Percentiles rank a stretch among this genome's conserved stretches.
Conservation (phyloP, 73 alveolate species). For the Strombidium stylifer region DNA sequence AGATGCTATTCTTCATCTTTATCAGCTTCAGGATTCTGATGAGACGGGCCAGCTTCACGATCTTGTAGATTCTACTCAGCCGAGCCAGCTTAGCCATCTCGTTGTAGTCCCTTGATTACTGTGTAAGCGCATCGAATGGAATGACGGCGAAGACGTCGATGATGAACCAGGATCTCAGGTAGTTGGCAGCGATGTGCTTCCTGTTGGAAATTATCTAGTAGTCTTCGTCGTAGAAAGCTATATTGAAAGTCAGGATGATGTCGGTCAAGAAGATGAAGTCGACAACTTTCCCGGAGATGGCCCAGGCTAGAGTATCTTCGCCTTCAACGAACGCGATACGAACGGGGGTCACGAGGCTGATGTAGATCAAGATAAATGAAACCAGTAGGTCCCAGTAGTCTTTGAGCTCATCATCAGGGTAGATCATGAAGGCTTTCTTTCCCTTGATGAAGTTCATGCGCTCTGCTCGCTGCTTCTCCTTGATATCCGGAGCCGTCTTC, state of each 20-base stretch:
- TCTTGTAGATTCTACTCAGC: background rate
- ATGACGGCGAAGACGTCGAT: conserved; percentile 54
- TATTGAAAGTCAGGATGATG: background rate
- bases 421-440: no score
- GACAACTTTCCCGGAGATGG: no score
- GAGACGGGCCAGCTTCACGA: conserved; percentile 14
- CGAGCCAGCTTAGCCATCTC: conserved; percentile 54
- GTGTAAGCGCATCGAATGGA: conserved; percentile 35
- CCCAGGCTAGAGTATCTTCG: no score
- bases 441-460: no score
- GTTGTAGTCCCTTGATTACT: conserved; percentile 30
- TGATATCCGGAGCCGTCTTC: no score
- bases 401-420: no score
- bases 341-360: no score
- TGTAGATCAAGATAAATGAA: no score
- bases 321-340: no score
- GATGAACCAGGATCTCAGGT: conserved; percentile 53
- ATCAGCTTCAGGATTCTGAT: conserved; percentile 65
- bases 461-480: no score
- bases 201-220: background rate
- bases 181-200: conserved; percentile 38
- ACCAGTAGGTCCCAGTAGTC: no score
- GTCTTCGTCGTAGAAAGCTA: background rate
- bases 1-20: conserved; percentile 35
- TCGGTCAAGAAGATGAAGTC: background rate